These are phyloP conservation scores for Anacardium occidentale DNA, from an alignment of 345 rosid species.

Conservation along the genomic window DNA sequence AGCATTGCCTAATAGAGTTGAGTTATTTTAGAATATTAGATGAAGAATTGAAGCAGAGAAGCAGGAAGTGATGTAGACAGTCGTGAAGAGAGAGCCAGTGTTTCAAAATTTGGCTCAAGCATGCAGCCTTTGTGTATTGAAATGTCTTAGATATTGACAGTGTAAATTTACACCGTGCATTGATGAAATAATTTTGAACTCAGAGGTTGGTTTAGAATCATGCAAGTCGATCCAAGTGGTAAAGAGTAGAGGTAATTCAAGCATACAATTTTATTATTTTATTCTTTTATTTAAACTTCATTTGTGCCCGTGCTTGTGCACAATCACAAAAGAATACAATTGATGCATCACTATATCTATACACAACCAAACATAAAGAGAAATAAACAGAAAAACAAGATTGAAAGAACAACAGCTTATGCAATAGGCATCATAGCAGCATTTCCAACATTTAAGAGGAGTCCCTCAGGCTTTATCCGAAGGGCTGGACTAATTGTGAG, in stretches of 20 bases:
- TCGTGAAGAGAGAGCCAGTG: slow-evolving; percentile 8
- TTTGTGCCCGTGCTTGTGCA: not conserved
- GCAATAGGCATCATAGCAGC: slow-evolving; percentile 48
- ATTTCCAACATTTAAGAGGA: slow-evolving; percentile 37
- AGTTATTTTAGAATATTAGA: slow-evolving; percentile 10
- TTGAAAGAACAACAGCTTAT: slow-evolving; percentile 19
- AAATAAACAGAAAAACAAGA: too few relatives aligned
- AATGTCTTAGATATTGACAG: not conserved
- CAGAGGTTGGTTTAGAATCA: too few relatives aligned
- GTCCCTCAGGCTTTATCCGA: slow-evolving; percentile 52
- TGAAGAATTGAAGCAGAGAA: slow-evolving; percentile 12
- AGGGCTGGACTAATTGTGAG: slow-evolving; percentile 67
- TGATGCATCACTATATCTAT: not conserved
- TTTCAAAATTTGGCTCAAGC: slow-evolving; percentile 21
- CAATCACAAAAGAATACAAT: slow-evolving; percentile 10
- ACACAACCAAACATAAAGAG: too few relatives aligned
- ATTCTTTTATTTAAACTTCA: not conserved
- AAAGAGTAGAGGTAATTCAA: too few relatives aligned
- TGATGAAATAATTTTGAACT: too few relatives aligned
- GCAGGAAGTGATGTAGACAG: slow-evolving; percentile 22
- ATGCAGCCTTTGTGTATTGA: not conserved
- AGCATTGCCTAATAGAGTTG: slow-evolving; percentile 18
- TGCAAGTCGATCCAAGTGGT: too few relatives aligned
- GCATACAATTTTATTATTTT: not conserved
- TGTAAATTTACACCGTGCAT: too few relatives aligned